Conservation (phyloP, 2,329 filamentous ascomycete genomes). For the Sporothrix curviconia region DNA sequence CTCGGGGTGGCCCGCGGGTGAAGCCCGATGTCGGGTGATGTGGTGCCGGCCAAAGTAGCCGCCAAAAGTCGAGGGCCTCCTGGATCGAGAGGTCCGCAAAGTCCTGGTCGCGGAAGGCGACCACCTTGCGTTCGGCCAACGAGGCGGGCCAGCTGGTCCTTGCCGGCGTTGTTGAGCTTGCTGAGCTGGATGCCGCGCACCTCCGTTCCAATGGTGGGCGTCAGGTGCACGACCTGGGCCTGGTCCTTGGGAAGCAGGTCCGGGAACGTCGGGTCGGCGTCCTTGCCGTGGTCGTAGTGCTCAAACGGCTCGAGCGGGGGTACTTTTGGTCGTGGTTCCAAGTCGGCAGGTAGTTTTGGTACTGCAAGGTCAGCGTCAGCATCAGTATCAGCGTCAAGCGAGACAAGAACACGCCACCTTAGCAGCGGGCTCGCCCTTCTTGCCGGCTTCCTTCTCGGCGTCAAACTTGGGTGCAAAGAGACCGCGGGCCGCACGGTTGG, state of each 20-base stretch:
- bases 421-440: background rate
- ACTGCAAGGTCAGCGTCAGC: no score
- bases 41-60: constrained; percentile 57
- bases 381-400: no score
- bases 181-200: constrained; percentile 62
- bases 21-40: constrained; percentile 67
- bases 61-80: constrained; percentile 56
- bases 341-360: constrained; percentile 59
- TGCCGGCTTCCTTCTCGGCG: constrained; percentile 29
- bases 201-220: constrained; percentile 62
- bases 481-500: constrained; percentile 64
- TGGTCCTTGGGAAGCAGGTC: constrained; percentile 50
- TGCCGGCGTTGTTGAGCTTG: constrained; percentile 54
- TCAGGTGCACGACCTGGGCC: constrained; percentile 50
- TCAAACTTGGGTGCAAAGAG: constrained; percentile 47
- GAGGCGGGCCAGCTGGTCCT: constrained; percentile 63
- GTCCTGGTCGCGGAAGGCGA: constrained; percentile 66
- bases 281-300: constrained; percentile 62
- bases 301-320: constrained; percentile 58
- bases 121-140: constrained; percentile 64
- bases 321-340: constrained; percentile 56
- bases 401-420: no score
- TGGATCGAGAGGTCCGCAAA: constrained; percentile 57
- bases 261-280: constrained; percentile 56
- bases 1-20: constrained; percentile 59